A percentile compares a stretch with the other conserved stretches of the same genome.
Conservation (phyloP, 2,329 filamentous ascomycete species). For the Exophiala oligosperma region DNA sequence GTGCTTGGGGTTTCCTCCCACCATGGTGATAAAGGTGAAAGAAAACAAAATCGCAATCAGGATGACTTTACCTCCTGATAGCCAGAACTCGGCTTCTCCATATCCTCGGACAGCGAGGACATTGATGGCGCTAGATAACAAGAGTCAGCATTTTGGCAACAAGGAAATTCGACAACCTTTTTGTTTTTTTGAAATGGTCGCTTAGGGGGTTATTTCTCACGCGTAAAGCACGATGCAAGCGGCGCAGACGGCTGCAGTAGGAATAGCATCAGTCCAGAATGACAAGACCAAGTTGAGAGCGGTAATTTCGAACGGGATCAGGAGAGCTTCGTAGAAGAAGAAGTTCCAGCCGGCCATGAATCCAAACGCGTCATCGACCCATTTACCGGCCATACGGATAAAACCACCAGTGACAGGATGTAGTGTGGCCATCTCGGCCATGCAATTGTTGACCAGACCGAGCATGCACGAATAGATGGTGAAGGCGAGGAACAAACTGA, state of each 20-base stretch:
- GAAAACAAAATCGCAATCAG: conserved; percentile 44
- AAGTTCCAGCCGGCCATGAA: conserved; percentile 51
- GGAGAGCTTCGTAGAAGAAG: conserved; percentile 43
- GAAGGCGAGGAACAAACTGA: conserved; percentile 40
- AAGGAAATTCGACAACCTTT: not conserved
- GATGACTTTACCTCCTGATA: conserved; percentile 63
- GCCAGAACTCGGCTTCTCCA: conserved; percentile 67
- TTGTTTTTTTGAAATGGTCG: not conserved
- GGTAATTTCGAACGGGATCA: conserved; percentile 44
- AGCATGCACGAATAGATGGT: conserved; percentile 33
- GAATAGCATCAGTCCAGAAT: conserved; percentile 41
- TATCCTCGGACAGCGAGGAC: conserved; percentile 68
- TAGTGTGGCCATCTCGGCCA: conserved; percentile 48
- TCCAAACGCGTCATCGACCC: conserved; percentile 48
- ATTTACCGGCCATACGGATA: conserved; percentile 43
- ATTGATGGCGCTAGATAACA: conserved; percentile 54
- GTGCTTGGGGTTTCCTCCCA: conserved; percentile 71
- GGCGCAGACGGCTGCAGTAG: conserved; percentile 39
- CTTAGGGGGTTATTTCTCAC: conserved; percentile 27
- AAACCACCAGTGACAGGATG: conserved; percentile 44
- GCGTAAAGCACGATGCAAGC: conserved; percentile 41
- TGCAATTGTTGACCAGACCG: conserved; percentile 40
- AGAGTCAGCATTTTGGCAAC: not conserved
- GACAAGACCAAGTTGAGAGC: conserved; percentile 44
- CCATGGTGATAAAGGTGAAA: conserved; percentile 77